Base-by-base conservation (phyloP, 495 filamentous ascomycete species). In the Polyplosphaeria fusca region DNA sequence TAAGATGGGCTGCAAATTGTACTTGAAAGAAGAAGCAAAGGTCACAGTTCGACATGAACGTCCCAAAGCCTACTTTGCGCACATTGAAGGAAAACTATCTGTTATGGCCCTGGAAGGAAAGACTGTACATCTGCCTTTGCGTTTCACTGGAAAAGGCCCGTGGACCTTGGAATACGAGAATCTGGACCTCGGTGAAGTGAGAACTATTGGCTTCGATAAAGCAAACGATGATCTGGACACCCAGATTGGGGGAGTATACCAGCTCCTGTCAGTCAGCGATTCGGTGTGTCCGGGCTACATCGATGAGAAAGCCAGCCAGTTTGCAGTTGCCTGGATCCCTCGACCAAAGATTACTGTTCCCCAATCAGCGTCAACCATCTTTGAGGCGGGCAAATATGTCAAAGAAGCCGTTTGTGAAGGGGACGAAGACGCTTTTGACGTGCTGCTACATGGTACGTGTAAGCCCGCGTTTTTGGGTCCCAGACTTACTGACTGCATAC, bases 371-470 rank as follows among this genome's bases (percentile, higher is more conserved):
- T 72, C 79, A 24, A 72, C 65, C 64, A 70, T 60, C 23, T 67
- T 70, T 48, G 77, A 68, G 47, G 72, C 72, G 20, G 53, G 30
- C 32, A 77, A 73, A 51, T 89, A 76, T 65, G 66, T 82, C 55
- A 88, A 92, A 68, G 77, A 81, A n/a, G 83, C 87, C 58, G 83
- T 98, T 4, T 98, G 93, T 63, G 89, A 98, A 72, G 92, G 93
- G 16, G 92, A 96, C 45, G 86, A 92, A 57, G 92, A 96, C 65
- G 81, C 83, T 23, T 81, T 95, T 45, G 91, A 96, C 61, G 71
- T 97, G 44, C 73, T 78, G 19, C 78, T 98, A 55, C 78, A 78
- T 57, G 91, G 91, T 77, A 84, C 77, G 71, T 67, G 47, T 32
- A n/a, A n/a, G n/a, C n/a, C n/a, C n/a, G 46, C 7, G 19, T 16